Base-by-base conservation (phyloP, 2,329 filamentous ascomycete genomes). In the Trichoderma sp. region DNA sequence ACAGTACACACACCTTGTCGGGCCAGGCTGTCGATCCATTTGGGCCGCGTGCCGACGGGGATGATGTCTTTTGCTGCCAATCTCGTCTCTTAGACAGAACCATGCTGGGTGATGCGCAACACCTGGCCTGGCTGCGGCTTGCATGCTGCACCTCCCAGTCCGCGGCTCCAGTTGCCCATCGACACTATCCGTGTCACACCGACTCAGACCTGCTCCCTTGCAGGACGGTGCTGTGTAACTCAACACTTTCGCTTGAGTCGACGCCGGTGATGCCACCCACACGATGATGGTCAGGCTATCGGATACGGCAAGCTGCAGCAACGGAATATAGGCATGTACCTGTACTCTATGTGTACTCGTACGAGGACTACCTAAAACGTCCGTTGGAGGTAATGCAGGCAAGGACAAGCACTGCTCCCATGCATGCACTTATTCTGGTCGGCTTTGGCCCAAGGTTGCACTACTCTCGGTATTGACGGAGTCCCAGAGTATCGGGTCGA, bases 11-110 rank as follows among this genome's bases (percentile, higher is more conserved):
- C n/a, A 24, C 21, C 50, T 56, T 24, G 60, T 31, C 60, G 9
- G 60, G 31, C 33, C 68, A 69, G 74, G 50, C 71, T 68, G 75
- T 68, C 75, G 75, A 76, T 76, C 75, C 53, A 56, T 74, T 64
- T 45, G 35, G 21, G 73, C 65, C 41, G 60, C 66, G 60, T 71
- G 74, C 38, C 41, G 62, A 41, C 74, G 21, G 56, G 41, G 65
- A 56, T 71, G 66, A 38, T 64, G 38, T 41, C 56, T 53, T 53
- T 31, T 63, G 33, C 33, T 63, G 35, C 35, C 35, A 63, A 71
- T 71, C 56, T 41, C 56, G 68, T 27, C 68, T 71, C 56, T 60
- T 27, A 38, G 16, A 71, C 16, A 21, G 35, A 63, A 63, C 68
- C 68, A 27, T 45, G 67, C 33, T 71, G 33, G 53, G 56, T 62